Base-by-base conservation (phyloP, 371 early-diverging fungal species). In the Mortierella sp. region DNA sequence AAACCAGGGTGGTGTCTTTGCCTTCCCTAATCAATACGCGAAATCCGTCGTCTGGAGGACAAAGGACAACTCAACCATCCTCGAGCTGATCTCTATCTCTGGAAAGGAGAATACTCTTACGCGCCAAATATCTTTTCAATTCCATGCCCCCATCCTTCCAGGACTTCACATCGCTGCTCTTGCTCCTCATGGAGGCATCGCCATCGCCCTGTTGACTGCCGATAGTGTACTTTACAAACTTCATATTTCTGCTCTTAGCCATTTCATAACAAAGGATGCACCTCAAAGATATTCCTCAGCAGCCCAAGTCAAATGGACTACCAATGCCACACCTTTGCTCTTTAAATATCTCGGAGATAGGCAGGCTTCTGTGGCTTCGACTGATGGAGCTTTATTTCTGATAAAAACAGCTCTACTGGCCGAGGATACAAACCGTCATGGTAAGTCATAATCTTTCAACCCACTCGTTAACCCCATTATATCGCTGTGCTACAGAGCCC, bases 31-130 rank as follows among this genome's bases (percentile, higher is more conserved):
- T 59, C 69, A 78, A 55, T 66, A 57, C 40, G 78, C 68, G 40
- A 78, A 78, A 40, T 74, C 80, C 0, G 60, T 80, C 32, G 80
- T 70, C n/a, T 80, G 80, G 80, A 69, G 75, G 57, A 80, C 80
- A 19, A 67, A 42, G 47, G 61, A 64, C 3, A 80, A 80, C 51
- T 74, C 80, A 26, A 64, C 71, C 4, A 28, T 57, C 0, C 64
- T 80, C 19, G 80, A 80, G 54, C 70, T 80, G 23, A 56, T 67
- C 42, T 70, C 75, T 2, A 63, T 80, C 31, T 70, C 80, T 4
- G 66, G 75, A 45, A 80, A 73, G 58, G 80, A 80, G n/a, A 70
- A 73, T 58, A 56, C 56, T 0, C 64, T 73, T 7, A 67, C 80
- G 13, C 75, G 75, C 31, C 74, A 60, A 12, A 74, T 80, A 17